Evolutionary conservation across 495 filamentous ascomycete species (phyloP).

Genomic region (Aspergillus cristatus): DNA sequence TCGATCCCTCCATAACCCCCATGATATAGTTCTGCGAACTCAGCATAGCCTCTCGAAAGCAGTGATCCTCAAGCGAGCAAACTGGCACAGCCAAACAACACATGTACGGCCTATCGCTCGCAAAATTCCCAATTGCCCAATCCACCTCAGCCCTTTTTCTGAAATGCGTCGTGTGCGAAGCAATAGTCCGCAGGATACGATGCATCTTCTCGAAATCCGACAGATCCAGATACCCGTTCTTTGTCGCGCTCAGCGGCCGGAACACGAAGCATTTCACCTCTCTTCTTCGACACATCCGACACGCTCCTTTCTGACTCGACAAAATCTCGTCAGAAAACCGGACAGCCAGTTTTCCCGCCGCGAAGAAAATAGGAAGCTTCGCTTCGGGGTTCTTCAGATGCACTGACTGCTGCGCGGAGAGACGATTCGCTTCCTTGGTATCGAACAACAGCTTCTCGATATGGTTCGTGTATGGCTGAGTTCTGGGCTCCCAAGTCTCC

Average conservation of each 20-base stretch:
- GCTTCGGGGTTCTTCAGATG: not conserved
- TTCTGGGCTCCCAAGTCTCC: not conserved
- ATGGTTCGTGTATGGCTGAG: too few species aligned
- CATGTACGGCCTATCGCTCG: conserved; percentile 4
- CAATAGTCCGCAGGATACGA: conserved; percentile 2
- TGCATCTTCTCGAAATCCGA: not conserved
- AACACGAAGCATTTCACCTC: not conserved
- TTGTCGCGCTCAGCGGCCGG: conserved; percentile 3
- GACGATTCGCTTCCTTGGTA: not conserved
- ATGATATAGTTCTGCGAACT: conserved; percentile 1
- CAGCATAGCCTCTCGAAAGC: conserved; percentile 1
- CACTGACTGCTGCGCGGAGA: not conserved
- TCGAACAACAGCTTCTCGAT: not conserved
- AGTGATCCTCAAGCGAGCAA: not conserved
- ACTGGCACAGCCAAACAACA: conserved; percentile 5
- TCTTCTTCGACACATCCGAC: not conserved
- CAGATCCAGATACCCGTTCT: conserved; percentile 2
- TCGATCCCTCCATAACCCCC: not conserved
- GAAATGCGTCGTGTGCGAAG: conserved; percentile 1
- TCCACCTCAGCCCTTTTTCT: not conserved
- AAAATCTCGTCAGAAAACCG: not conserved
- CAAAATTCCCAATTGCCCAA: conserved; percentile 2
- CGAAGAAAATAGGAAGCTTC: not conserved
- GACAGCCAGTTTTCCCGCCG: not conserved
- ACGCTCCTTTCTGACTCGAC: not conserved